Evolutionary conservation across 176 grass and related monocot genomes (phyloP).

Genomic region (Carex parvula): DNA sequence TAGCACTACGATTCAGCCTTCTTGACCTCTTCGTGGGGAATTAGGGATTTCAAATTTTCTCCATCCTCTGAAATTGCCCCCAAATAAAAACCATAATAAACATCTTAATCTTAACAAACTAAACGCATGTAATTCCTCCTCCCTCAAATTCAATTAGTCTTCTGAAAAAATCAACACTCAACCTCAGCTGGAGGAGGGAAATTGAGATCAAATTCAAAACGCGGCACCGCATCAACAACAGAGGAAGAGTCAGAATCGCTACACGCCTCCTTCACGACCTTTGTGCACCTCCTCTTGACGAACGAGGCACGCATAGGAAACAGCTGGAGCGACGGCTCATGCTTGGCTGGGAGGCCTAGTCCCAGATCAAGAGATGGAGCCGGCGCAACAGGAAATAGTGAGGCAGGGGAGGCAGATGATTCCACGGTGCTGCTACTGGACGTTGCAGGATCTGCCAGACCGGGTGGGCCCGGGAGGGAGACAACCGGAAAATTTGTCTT

Average conservation of each 20-base stretch:
- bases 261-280: slow-evolving; percentile 39
- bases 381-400: neutral
- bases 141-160: neutral
- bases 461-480: neutral
- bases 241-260: slow-evolving; percentile 81
- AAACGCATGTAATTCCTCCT: neutral
- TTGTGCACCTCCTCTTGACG: neutral
- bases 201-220: slow-evolving; percentile 68
- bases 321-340: slow-evolving; percentile 31
- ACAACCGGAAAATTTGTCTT: slow-evolving; percentile 74
- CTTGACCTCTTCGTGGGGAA: slow-evolving; percentile 9
- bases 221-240: slow-evolving; percentile 56
- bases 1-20: slow-evolving; percentile 30
- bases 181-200: slow-evolving; percentile 52
- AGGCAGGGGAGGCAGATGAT: slow-evolving; percentile 34
- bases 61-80: slow-evolving; percentile 28
- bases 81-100: neutral
- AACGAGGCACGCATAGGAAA: slow-evolving; percentile 3
- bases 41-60: slow-evolving; percentile 19
- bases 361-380: slow-evolving; percentile 42
- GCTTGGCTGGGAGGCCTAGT: slow-evolving; percentile 30
- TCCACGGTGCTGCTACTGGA: slow-evolving; percentile 77
- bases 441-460: neutral
- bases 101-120: neutral
- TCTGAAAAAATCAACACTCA: slow-evolving; percentile 13